Base-by-base conservation (phyloP, 1,139 yeast species). In the Suhomyces chickasaworum region DNA sequence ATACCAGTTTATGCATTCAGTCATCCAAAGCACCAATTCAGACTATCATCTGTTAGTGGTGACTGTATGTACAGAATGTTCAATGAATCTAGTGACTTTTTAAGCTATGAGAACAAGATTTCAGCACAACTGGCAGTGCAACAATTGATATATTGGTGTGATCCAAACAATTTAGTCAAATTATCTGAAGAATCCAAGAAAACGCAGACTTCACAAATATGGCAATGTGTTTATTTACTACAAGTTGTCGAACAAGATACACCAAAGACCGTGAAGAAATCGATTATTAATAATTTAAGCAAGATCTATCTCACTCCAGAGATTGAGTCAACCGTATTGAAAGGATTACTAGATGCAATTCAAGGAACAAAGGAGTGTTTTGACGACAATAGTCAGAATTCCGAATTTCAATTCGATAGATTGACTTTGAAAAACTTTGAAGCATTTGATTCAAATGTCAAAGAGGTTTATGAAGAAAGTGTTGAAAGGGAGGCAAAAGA, bases 1-100 rank as follows among this genome's bases (percentile, higher is more conserved):
- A 75, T 93, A 32, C 98, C 98, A 0, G 96, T 89, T 0, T 90
- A 89, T 61, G 86, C 95, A 30, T 88, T 82, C 60, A 87, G 97
- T 34, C 91, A 86, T 54, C 69, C 77, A 1, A 73, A 71, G 22
- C 96, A 90, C 63, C 97, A 90, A 63, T 75, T 76, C 41, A 75
- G 84, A 50, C 69, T 91, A 59, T 79, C 85, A 6, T 69, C 80
- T 18, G 75, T 86, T 15, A 83, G 84, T 17, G 83, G 86, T 2
- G 95, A 86, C 61, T 81, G 88, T 7, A 65, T 89, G 37, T 71
- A 75, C 46, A 73, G 95, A 53, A 65, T 87, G 49, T 77, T 76
- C 49, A 64, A 63, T 32, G 68, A 68, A 12, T 76, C 73, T 56
- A 76, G 74, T 25, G 66, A 59, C 10, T 57, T 63, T 41, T 48